phyloP scores from a whole-genome alignment of 2,329 filamentous ascomycete genomes.

The Dactylellina sp. region DNA sequence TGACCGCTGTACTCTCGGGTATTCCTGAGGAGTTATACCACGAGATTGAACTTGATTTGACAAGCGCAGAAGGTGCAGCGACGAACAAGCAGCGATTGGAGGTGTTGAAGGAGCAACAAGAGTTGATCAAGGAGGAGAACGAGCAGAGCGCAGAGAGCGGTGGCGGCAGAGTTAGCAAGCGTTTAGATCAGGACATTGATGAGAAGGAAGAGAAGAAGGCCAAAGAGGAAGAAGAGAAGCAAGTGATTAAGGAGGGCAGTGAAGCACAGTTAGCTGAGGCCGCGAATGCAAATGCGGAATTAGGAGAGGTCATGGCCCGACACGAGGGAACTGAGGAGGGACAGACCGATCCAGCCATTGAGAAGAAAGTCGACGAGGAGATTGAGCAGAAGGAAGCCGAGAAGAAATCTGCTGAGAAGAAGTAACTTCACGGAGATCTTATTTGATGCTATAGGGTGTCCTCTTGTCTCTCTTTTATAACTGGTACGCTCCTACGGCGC shows the following conservation, averaged over 20 bases:
- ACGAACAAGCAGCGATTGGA: slow-evolving; percentile 99
- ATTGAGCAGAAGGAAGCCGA: slow-evolving; percentile 17
- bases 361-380: slow-evolving; percentile 36
- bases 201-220: slow-evolving; percentile 78
- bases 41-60: slow-evolving; percentile 98
- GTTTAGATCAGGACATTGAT: slow-evolving; percentile 87
- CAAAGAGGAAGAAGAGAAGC: slow-evolving; percentile 10
- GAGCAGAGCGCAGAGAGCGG: slow-evolving; percentile 81
- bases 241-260: slow-evolving; percentile 1
- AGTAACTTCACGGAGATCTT: neutral
- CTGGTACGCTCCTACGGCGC: neutral
- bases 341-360: slow-evolving; percentile 36
- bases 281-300: slow-evolving; percentile 54
- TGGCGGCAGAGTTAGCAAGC: slow-evolving; percentile 69
- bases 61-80: slow-evolving; percentile 94
- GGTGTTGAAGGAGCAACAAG: slow-evolving; percentile 97
- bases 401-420: neutral
- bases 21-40: slow-evolving; percentile 99
- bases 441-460: neutral
- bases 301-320: slow-evolving; percentile 58
- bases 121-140: slow-evolving; percentile 96
- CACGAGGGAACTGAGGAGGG: slow-evolving; percentile 59
- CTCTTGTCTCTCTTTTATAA: slow-evolving; percentile 3
- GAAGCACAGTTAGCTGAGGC: slow-evolving; percentile 25
- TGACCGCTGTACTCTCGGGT: slow-evolving; percentile 89